Conservation (phyloP, 2,329 filamentous ascomycete species). For the Xylariaceae sp. region DNA sequence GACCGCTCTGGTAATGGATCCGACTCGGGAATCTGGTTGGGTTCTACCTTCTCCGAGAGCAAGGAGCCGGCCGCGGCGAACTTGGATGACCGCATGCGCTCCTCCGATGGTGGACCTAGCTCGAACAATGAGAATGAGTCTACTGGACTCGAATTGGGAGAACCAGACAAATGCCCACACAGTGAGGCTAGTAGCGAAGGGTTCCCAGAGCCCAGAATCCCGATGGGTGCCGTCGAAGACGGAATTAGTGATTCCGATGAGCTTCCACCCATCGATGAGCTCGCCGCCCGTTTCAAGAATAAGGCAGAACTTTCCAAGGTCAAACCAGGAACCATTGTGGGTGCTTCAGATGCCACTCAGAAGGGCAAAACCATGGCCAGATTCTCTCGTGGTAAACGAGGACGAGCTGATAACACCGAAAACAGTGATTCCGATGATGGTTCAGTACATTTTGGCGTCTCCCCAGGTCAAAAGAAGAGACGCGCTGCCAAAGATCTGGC, state of each 20-base stretch:
- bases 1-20: slow-evolving; percentile 3
- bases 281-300: slow-evolving; percentile 5
- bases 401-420: not conserved
- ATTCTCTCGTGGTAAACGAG: not conserved
- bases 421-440: not conserved
- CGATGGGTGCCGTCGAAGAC: not conserved
- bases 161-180: not conserved
- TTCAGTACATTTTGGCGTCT: not conserved
- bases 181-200: not conserved
- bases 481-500: not conserved
- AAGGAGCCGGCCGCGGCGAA: not conserved
- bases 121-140: not conserved
- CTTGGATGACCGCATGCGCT: not conserved
- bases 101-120: not conserved
- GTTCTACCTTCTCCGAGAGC: not conserved
- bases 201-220: not conserved
- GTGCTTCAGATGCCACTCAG: not conserved
- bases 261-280: slow-evolving; percentile 9
- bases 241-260: slow-evolving; percentile 9
- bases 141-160: not conserved
- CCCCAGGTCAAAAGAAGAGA: slow-evolving; percentile 12
- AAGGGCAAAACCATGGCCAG: not conserved
- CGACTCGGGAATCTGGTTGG: not conserved
- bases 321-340: not conserved
- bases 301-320: not conserved